Conservation (phyloP, 2,329 filamentous ascomycete genomes). For the Leptographium wingfieldii region DNA sequence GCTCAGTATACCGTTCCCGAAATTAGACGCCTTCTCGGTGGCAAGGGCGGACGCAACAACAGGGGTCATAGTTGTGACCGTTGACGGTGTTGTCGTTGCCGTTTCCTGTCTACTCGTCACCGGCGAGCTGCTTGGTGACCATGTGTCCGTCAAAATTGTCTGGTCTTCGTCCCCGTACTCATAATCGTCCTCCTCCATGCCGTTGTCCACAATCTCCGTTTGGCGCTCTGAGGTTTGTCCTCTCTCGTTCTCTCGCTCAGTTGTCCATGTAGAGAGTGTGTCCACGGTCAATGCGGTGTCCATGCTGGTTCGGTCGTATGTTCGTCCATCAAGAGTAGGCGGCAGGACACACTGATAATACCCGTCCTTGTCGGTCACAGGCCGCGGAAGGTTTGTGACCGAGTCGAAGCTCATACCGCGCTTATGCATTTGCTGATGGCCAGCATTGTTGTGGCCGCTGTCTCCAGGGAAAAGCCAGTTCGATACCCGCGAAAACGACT, state of each 20-base stretch:
- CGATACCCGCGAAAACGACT: constrained; percentile 51
- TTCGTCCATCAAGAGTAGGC: constrained; percentile 14
- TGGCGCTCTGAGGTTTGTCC: constrained; percentile 16
- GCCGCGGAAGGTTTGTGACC: constrained; percentile 41
- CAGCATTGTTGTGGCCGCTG: constrained; percentile 13
- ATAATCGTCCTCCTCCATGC: constrained; percentile 20
- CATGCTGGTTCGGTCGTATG: constrained; percentile 24
- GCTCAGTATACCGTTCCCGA: neutral
- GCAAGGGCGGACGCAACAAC: neutral
- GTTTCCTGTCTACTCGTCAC: constrained; percentile 24
- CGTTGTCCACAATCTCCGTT: constrained; percentile 19
- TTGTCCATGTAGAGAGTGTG: constrained; percentile 35
- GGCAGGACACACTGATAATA: constrained; percentile 45
- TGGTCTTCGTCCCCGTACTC: constrained; percentile 17
- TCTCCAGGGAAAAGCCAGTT: constrained; percentile 41
- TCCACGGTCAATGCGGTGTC: constrained; percentile 30
- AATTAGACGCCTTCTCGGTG: neutral
- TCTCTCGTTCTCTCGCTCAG: constrained; percentile 22
- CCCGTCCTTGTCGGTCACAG: constrained; percentile 37
- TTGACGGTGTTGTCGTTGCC: constrained; percentile 15
- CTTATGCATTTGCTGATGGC: constrained; percentile 13
- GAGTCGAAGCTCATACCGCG: constrained; percentile 33
- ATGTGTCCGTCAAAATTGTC: constrained; percentile 20
- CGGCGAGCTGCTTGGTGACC: constrained; percentile 34
- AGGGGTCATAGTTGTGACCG: constrained; percentile 3